Percentiles rank a stretch among this genome's conserved stretches.
phyloP scores from a whole-genome alignment of 2,329 filamentous ascomycete genomes.

The Paecilomyces fulvus region DNA sequence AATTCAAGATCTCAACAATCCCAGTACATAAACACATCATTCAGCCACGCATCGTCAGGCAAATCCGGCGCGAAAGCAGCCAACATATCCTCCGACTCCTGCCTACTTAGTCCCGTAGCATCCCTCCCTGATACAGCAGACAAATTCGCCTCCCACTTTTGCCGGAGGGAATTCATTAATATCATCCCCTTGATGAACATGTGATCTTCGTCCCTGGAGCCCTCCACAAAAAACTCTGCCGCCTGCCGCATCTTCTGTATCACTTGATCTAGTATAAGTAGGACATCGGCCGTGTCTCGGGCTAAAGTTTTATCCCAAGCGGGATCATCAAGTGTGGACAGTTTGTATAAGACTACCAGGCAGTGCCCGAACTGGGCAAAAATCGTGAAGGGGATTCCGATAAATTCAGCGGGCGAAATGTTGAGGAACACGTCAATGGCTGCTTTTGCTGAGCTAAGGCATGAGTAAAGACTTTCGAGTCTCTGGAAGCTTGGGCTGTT shows the following conservation, averaged over 20 bases:
- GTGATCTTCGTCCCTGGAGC: background rate
- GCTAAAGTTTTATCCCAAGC: slow-evolving; percentile 36
- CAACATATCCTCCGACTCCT: background rate
- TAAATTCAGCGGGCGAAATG: slow-evolving; percentile 19
- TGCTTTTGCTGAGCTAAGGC: slow-evolving; percentile 25
- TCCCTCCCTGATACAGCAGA: background rate
- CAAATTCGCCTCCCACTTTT: background rate
- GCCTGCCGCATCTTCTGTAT: slow-evolving; percentile 7
- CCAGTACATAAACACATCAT: background rate
- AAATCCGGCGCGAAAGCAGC: background rate
- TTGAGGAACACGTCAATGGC: slow-evolving; percentile 33
- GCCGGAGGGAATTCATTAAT: background rate
- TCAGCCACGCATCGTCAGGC: background rate
- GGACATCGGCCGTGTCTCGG: slow-evolving; percentile 27
- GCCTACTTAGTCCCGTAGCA: background rate
- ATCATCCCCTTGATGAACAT: background rate
- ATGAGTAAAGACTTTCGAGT: slow-evolving; percentile 25
- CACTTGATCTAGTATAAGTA: slow-evolving; percentile 25
- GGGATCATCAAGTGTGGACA: slow-evolving; percentile 33
- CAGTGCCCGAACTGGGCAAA: slow-evolving; percentile 30
- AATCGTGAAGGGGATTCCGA: slow-evolving; percentile 25
- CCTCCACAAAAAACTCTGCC: background rate
- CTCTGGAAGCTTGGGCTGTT: slow-evolving; percentile 6
- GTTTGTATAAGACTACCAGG: slow-evolving; percentile 31
- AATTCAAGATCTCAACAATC: background rate